phyloP scores from a whole-genome alignment of 192 early-diverging fungal species.

The Pilobolus umbonatus region DNA sequence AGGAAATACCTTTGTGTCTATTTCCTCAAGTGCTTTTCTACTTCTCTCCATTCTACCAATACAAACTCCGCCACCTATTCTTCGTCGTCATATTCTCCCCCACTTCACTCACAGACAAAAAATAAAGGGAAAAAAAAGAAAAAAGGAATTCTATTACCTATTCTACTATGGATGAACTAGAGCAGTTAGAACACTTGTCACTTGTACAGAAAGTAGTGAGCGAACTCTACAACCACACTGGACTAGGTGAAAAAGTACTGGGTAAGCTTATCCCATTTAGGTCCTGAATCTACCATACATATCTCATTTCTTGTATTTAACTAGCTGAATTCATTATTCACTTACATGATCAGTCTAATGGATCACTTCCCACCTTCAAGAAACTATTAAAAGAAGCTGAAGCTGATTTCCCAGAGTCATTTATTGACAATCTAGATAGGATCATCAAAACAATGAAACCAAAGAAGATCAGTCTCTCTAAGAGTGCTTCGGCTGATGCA shows the following conservation, averaged over 20 bases:
- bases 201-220: slow-evolving; percentile 85
- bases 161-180: slow-evolving; percentile 51
- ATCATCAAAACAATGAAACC: slow-evolving; percentile 84
- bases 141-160: not conserved
- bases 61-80: too few species aligned
- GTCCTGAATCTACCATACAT: not conserved
- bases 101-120: too few species aligned
- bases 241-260: slow-evolving; percentile 80
- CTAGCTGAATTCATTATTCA: slow-evolving; percentile 91
- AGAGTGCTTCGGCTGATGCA: slow-evolving; percentile 48
- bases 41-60: too few species aligned
- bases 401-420: slow-evolving; percentile 79
- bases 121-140: not conserved
- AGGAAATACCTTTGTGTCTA: too few species aligned
- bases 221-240: slow-evolving; percentile 90
- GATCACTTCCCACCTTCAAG: slow-evolving; percentile 62
- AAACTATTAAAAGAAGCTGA: slow-evolving; percentile 59
- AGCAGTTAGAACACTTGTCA: slow-evolving; percentile 83
- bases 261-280: slow-evolving; percentile 27
- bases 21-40: too few species aligned
- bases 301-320: not conserved
- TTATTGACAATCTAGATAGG: slow-evolving; percentile 81
- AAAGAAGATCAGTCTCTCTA: slow-evolving; percentile 27
- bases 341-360: slow-evolving; percentile 67
- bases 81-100: too few species aligned